These are phyloP conservation scores for Mucor plumbeus DNA, from an alignment of 371 early-diverging fungal species.

Conservation along the genomic window DNA sequence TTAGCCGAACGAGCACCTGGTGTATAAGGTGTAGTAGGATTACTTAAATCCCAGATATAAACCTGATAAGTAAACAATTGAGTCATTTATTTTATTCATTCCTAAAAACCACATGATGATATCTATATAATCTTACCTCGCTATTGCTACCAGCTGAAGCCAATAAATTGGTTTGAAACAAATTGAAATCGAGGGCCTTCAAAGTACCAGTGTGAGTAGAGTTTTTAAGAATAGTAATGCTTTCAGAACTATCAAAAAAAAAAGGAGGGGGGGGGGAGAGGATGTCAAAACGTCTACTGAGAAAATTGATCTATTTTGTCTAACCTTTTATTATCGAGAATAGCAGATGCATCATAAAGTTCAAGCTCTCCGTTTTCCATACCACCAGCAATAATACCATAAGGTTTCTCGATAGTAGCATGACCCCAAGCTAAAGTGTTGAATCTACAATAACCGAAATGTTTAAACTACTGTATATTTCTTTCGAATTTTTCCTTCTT, in stretches of 20 bases:
- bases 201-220: slow-evolving; percentile 88
- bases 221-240: slow-evolving; percentile 67
- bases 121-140: slow-evolving; percentile 63
- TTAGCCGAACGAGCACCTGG: slow-evolving; percentile 86
- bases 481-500: not conserved
- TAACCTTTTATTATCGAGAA: slow-evolving; percentile 47
- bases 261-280: too few species aligned
- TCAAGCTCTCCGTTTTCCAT: slow-evolving; percentile 93
- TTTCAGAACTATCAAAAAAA: slow-evolving; percentile 29
- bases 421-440: slow-evolving; percentile 93
- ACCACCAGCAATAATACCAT: slow-evolving; percentile 93
- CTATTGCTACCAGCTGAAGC: slow-evolving; percentile 92
- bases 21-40: slow-evolving; percentile 83
- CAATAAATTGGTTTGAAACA: slow-evolving; percentile 82
- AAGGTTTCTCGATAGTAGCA: slow-evolving; percentile 54
- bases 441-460: slow-evolving; percentile 30
- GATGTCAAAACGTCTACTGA: not conserved
- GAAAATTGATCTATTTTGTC: not conserved
- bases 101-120: not conserved
- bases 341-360: slow-evolving; percentile 83
- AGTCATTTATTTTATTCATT: not conserved
- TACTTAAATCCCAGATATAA: slow-evolving; percentile 93
- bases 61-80: slow-evolving; percentile 32
- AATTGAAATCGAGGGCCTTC: slow-evolving; percentile 91
- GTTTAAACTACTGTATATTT: too few species aligned